These are phyloP conservation scores for Malus fusca DNA, from an alignment of 306 rosid species.

Conservation along the genomic window DNA sequence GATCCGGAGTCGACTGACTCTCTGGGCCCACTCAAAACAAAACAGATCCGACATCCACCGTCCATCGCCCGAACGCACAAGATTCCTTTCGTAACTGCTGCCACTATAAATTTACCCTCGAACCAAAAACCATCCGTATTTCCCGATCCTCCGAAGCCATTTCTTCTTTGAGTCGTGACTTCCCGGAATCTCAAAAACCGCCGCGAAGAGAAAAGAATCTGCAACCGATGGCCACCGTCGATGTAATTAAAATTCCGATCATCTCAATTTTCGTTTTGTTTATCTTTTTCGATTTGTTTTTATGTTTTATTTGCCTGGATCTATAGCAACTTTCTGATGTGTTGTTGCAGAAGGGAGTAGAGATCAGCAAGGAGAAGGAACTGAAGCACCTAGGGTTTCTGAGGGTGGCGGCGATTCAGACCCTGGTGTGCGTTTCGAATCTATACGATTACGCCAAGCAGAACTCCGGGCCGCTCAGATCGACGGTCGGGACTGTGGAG, in stretches of 20 bases:
- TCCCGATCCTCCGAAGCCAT: neutral
- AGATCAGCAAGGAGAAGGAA: slow-evolving; percentile 28
- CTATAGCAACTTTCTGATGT: neutral
- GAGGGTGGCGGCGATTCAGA: slow-evolving; percentile 46
- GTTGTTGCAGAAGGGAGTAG: slow-evolving; percentile 29
- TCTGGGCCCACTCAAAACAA: neutral
- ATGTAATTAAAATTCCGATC: neutral
- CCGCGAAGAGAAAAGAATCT: neutral
- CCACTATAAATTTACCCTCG: neutral
- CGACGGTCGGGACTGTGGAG: slow-evolving; percentile 55
- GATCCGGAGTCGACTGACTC: neutral
- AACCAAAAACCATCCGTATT: neutral
- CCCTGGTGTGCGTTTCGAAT: slow-evolving; percentile 33
- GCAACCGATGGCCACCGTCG: neutral
- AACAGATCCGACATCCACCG: neutral
- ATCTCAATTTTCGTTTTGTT: neutral
- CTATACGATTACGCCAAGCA: slow-evolving; percentile 64
- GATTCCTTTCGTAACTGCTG: neutral
- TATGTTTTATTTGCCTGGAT: neutral
- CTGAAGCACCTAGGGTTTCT: slow-evolving; percentile 57
- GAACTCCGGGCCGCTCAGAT: slow-evolving; percentile 63
- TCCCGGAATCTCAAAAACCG: neutral
- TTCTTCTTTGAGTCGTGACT: neutral
- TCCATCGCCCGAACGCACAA: neutral
- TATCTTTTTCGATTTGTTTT: neutral